A percentile compares a stretch with the other conserved stretches of the same genome.
Conservation (phyloP, 495 filamentous ascomycete genomes). For the Xylaria venustula region DNA sequence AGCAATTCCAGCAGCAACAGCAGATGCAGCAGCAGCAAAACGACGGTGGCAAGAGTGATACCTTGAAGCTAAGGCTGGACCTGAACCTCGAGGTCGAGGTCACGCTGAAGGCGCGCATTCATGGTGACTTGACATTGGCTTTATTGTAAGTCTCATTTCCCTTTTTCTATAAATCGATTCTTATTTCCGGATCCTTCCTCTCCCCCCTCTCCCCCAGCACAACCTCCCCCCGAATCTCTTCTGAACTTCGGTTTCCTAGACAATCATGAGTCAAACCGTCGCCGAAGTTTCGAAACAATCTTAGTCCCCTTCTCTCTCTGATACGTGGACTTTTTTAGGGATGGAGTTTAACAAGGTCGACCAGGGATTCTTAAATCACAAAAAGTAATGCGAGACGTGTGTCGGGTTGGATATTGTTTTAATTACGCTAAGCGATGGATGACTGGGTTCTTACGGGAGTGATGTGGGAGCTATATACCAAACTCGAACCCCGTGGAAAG, state of each 20-base stretch:
- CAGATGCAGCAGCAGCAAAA: conserved; percentile 47
- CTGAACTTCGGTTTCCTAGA: conserved; percentile 13
- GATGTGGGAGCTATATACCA: too few species aligned
- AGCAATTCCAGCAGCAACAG: conserved; percentile 21
- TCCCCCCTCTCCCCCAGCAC: background rate
- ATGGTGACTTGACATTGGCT: conserved; percentile 82
- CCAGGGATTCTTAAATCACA: conserved; percentile 4
- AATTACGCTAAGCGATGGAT: background rate
- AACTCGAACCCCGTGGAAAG: too few species aligned
- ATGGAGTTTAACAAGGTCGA: conserved; percentile 6
- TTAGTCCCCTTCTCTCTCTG: conserved; percentile 4
- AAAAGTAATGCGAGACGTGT: background rate
- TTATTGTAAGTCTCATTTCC: conserved; percentile 63
- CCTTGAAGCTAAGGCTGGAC: conserved; percentile 74
- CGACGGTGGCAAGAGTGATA: conserved; percentile 54
- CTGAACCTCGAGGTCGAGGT: conserved; percentile 88
- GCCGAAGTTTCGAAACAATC: conserved; percentile 1
- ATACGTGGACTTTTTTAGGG: conserved; percentile 11
- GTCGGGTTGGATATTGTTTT: background rate
- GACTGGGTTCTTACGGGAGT: background rate
- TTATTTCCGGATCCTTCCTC: background rate
- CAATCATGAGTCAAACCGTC: conserved; percentile 10
- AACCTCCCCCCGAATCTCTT: background rate
- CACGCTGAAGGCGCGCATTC: conserved; percentile 87
- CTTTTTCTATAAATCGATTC: background rate